Base-by-base conservation (phyloP, 1,139 yeast genomes). In the Hyphopichia burtonii region DNA sequence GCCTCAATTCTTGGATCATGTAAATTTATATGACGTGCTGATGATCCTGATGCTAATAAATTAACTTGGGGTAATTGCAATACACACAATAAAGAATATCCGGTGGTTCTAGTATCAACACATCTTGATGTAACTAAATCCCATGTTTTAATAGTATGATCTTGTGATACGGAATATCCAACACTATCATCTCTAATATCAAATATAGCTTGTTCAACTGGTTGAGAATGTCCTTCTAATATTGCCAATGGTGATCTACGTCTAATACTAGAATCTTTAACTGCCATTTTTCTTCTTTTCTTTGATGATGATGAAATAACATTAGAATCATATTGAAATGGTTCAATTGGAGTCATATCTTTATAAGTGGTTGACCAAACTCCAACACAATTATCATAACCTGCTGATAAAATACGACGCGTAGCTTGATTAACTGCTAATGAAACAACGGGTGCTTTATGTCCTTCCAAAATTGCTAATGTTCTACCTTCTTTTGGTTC, bases 131-230 rank as follows among this genome's bases (percentile, higher is more conserved):
- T 89, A 17, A 88, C 84, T 55, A 91, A 73, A 68, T 93, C 99
- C 98, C 99, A 93, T 0, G 99, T 93, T 56, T 87, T 86, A 50
- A 93, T 82, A 1, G 96, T 82, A 61, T 93, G 99, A 66, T 93
- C 98, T 63, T 90, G 97, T 3, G 97, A 86, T 1, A 87, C 96
- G 0, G 98, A 89, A 66, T 93, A 93, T 14, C 84, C 96, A 6
- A 91, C 96, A 0, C 94, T 77, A 34, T 76, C 51, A 60, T 93
- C 98, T 25, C 68, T 66, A 7, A 71, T 61, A 55, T 88, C 96
- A 60, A 90, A 89, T 15, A 80, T 73, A 15, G 88, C 86, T 31
- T 79, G 95, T 56, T 90, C 95, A 16, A 90, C 97, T 4, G 97
- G 96, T 34, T 83, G 89, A 17, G 78, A 62, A 60, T 93, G 98